These are phyloP conservation scores for Rhodomyrtus tomentosa DNA, from an alignment of 345 rosid species.

Conservation along the genomic window DNA sequence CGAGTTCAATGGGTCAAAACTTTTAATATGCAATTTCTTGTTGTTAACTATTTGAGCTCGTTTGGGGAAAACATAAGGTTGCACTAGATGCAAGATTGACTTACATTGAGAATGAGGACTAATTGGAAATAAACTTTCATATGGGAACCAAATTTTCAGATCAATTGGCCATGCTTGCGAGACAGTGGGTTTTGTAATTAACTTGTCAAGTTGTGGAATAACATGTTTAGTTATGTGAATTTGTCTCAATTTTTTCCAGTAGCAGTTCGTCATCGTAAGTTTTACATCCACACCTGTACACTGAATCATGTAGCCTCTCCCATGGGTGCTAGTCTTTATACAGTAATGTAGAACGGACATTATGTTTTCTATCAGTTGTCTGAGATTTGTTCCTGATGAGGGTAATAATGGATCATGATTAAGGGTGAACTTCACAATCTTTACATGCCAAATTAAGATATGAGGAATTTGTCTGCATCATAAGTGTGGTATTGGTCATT, in stretches of 20 bases:
- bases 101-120: not conserved
- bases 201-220: not conserved
- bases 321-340: not conserved
- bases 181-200: not conserved
- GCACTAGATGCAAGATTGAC: not conserved
- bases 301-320: not conserved
- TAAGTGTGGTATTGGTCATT: not conserved
- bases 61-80: not conserved
- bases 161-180: not conserved
- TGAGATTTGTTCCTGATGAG: not conserved
- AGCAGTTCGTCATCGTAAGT: not conserved
- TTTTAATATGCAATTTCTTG: not conserved
- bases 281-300: not conserved
- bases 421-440: not conserved
- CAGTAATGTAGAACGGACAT: not conserved
- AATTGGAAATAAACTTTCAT: not conserved
- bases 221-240: not conserved
- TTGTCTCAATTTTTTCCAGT: not conserved
- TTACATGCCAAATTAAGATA: not conserved
- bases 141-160: not conserved
- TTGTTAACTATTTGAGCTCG: not conserved
- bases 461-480: not conserved
- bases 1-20: not conserved
- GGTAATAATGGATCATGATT: not conserved
- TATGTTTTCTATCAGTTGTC: not conserved